Percentiles rank a stretch among this genome's conserved stretches.
These are phyloP conservation scores for Wickerhamomyces bovis DNA, from an alignment of 805 yeast species.

Conservation along the genomic window DNA sequence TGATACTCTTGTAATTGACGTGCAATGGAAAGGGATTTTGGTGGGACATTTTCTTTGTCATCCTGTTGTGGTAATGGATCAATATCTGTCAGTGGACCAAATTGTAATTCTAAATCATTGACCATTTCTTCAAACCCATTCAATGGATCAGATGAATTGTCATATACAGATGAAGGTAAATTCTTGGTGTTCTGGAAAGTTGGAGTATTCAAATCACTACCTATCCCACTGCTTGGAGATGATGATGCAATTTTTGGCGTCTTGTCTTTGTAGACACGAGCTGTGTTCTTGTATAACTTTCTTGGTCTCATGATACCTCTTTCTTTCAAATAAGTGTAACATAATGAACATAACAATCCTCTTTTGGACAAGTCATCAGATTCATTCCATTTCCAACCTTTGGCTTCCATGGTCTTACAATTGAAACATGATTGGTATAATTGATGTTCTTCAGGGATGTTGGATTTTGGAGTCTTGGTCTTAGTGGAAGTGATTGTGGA, in stretches of 20 bases:
- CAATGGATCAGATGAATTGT: slow-evolving; percentile 27
- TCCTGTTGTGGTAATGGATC: slow-evolving; percentile 24
- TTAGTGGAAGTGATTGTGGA: slow-evolving; percentile 1
- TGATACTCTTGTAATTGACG: slow-evolving; percentile 15
- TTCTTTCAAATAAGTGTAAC: slow-evolving; percentile 19
- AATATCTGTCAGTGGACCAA: slow-evolving; percentile 26
- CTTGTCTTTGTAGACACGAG: slow-evolving; percentile 1
- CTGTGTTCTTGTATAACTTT: slow-evolving; percentile 13
- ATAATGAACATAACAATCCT: slow-evolving; percentile 22
- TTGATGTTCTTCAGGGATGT: slow-evolving; percentile 12
- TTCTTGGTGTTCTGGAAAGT: neutral
- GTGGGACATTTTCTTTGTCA: slow-evolving; percentile 36
- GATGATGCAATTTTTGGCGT: slow-evolving; percentile 10
- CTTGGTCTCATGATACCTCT: slow-evolving; percentile 24
- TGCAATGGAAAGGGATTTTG: slow-evolving; percentile 23
- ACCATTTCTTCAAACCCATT: slow-evolving; percentile 31
- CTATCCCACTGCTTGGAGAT: slow-evolving; percentile 14
- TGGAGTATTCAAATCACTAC: slow-evolving; percentile 18
- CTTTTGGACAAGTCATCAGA: slow-evolving; percentile 18
- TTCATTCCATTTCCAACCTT: slow-evolving; percentile 25
- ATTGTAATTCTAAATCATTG: slow-evolving; percentile 25
- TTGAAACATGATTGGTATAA: slow-evolving; percentile 20
- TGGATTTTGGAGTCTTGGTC: neutral
- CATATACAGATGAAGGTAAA: slow-evolving; percentile 7
- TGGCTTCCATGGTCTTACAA: slow-evolving; percentile 21